Conservation (phyloP, 495 filamentous ascomycete genomes). For the Paragyromitra xinjiangensis region DNA sequence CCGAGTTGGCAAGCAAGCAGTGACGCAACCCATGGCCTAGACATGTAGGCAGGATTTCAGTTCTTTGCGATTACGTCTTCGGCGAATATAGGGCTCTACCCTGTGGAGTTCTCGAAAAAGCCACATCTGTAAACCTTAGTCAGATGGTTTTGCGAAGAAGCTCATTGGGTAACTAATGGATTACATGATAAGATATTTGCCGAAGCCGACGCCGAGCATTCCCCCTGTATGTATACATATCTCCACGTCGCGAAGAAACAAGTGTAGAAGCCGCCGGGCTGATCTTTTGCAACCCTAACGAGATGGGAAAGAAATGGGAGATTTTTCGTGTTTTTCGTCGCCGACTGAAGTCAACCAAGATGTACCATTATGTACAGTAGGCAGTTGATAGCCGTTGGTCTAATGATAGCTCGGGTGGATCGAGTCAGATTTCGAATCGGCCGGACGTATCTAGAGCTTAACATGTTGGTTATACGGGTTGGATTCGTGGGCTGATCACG, state of each 20-base stretch:
- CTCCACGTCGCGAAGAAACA: background rate
- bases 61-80: constrained; percentile 1
- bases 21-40: background rate
- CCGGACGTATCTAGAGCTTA: background rate
- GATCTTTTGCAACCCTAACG: background rate
- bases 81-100: background rate
- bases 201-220: background rate
- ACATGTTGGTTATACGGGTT: constrained; percentile 8
- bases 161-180: background rate
- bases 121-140: background rate
- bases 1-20: background rate
- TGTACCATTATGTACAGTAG: background rate
- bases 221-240: background rate
- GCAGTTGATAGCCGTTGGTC: background rate
- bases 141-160: background rate
- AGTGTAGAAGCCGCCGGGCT: background rate
- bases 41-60: background rate
- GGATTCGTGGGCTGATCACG: background rate
- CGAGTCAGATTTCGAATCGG: background rate
- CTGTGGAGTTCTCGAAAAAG: background rate
- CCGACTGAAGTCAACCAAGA: background rate
- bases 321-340: background rate
- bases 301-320: background rate
- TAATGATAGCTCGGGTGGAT: background rate
- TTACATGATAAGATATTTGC: background rate